These are phyloP conservation scores for Coemansia sp. DNA, from an alignment of 192 early-diverging fungal genomes.

Conservation along the genomic window DNA sequence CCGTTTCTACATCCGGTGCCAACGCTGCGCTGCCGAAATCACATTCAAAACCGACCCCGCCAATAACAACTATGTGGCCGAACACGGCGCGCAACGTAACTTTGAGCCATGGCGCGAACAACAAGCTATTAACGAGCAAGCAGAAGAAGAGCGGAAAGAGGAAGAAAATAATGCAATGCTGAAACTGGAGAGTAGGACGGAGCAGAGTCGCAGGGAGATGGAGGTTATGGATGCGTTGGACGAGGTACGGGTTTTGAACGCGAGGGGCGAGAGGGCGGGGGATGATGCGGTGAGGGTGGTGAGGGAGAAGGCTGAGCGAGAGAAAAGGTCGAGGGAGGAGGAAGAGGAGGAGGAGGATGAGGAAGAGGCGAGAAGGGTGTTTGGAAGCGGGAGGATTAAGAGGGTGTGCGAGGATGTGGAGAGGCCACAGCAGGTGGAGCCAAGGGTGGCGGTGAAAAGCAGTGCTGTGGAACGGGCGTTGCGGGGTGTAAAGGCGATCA, in stretches of 20 bases:
- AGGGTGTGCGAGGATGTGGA: slow-evolving; percentile 40
- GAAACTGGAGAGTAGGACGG: slow-evolving; percentile 90
- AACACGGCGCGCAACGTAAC: slow-evolving; percentile 88
- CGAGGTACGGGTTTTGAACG: slow-evolving; percentile 88
- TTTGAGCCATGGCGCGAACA: slow-evolving; percentile 93
- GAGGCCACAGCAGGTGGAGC: slow-evolving; percentile 16
- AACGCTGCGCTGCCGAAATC: slow-evolving; percentile 93
- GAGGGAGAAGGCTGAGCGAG: not conserved
- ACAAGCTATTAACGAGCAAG: slow-evolving; percentile 60
- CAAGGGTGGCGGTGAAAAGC: slow-evolving; percentile 2
- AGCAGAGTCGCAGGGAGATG: slow-evolving; percentile 95
- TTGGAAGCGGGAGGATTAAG: slow-evolving; percentile 29
- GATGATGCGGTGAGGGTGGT: not conserved
- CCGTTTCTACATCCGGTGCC: slow-evolving; percentile 86
- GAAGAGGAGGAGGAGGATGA: slow-evolving; percentile 29
- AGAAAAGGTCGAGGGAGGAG: not conserved
- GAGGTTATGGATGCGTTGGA: slow-evolving; percentile 96
- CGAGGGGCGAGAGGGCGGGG: slow-evolving; percentile 72
- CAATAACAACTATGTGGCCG: slow-evolving; percentile 92
- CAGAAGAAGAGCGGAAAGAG: slow-evolving; percentile 60
- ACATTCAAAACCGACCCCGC: slow-evolving; percentile 98
- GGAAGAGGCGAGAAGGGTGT: slow-evolving; percentile 20
- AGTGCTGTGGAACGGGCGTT: not conserved
- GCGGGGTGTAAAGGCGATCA: slow-evolving; percentile 2
- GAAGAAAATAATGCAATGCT: slow-evolving; percentile 92